These are phyloP conservation scores for Combretum micranthum DNA, from an alignment of 345 rosid species.

Conservation along the genomic window DNA sequence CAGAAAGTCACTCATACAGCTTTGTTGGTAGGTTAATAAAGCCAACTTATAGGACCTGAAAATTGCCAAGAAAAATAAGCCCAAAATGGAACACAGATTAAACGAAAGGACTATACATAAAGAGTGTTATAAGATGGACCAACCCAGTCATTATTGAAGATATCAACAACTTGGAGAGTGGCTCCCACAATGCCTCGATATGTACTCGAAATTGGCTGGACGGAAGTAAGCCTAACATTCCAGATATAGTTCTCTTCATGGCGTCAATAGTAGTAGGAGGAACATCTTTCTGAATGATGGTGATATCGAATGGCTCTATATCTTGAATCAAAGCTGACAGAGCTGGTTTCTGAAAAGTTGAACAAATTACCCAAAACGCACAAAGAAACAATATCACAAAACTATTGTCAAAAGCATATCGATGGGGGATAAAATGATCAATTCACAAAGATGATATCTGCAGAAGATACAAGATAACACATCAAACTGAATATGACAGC, in stretches of 20 bases:
- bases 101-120: neutral
- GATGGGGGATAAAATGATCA: too few species aligned
- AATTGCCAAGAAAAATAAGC: too few species aligned
- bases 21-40: neutral
- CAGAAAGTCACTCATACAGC: neutral
- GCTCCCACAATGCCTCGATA: slow-evolving; percentile 91
- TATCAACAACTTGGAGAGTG: slow-evolving; percentile 74
- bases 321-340: slow-evolving; percentile 73
- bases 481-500: too few species aligned
- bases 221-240: slow-evolving; percentile 96
- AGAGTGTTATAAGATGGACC: slow-evolving; percentile 5
- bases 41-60: neutral
- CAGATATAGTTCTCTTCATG: slow-evolving; percentile 92
- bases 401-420: neutral
- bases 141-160: slow-evolving; percentile 99
- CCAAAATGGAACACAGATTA: too few species aligned
- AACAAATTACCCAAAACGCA: neutral
- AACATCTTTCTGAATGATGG: slow-evolving; percentile 83
- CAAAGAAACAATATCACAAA: neutral
- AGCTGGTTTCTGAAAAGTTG: slow-evolving; percentile 45
- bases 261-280: slow-evolving; percentile 84
- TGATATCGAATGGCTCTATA: slow-evolving; percentile 88
- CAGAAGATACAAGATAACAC: too few species aligned
- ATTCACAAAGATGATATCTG: too few species aligned
- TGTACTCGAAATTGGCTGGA: slow-evolving; percentile 84